Percentiles rank a stretch among this genome's conserved stretches.
Evolutionary conservation across 768 basidiomycete genomes (phyloP).

Genomic region (Termitomyces sp.): DNA sequence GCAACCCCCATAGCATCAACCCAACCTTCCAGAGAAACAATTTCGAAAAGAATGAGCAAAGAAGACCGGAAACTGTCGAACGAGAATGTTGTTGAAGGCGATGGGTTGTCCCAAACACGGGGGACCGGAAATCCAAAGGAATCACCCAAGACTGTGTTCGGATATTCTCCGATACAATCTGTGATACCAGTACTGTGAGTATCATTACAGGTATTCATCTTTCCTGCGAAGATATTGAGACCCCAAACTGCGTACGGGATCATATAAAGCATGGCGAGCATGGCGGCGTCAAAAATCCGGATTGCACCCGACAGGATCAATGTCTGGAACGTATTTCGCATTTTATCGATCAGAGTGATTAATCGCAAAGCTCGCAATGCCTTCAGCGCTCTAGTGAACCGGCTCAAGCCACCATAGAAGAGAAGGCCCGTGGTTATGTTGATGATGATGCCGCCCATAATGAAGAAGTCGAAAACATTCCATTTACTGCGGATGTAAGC

Average conservation of each 20-base stretch:
- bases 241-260: constrained; percentile 94
- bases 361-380: constrained; percentile 85
- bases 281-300: constrained; percentile 85
- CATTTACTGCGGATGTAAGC: constrained; percentile 90
- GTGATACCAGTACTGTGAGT: constrained; percentile 42
- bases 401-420: constrained; percentile 74
- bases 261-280: constrained; percentile 88
- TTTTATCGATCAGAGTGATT: constrained; percentile 84
- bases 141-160: constrained; percentile 54
- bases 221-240: constrained; percentile 85
- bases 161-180: constrained; percentile 75
- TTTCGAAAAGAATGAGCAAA: constrained; percentile 91
- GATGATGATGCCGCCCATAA: constrained; percentile 73
- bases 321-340: constrained; percentile 83
- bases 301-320: constrained; percentile 82
- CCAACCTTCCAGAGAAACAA: constrained; percentile 96
- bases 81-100: constrained; percentile 77
- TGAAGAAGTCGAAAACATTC: constrained; percentile 87
- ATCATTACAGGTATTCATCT: constrained; percentile 86
- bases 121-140: constrained; percentile 74
- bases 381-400: constrained; percentile 82
- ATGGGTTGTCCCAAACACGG: constrained; percentile 86
- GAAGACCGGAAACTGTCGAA: constrained; percentile 86
- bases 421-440: constrained; percentile 71
- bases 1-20: constrained; percentile 86